Conservation (phyloP, 176 grass and related monocot species). For the Triticum monococcum region DNA sequence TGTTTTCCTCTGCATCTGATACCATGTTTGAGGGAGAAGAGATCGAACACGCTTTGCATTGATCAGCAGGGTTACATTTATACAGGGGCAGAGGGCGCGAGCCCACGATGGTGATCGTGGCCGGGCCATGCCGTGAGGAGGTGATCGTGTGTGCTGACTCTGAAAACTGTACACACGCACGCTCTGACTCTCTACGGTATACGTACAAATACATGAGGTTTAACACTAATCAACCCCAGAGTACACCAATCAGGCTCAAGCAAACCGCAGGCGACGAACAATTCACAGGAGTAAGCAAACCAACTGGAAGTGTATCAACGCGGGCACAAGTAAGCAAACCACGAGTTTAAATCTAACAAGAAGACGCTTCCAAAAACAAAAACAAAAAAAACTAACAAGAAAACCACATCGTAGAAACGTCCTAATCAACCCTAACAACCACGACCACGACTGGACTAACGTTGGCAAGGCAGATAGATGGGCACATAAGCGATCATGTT, state of each 20-base stretch:
- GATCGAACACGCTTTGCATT: too few relatives aligned
- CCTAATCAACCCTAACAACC: constrained; percentile 33
- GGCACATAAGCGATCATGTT: neutral
- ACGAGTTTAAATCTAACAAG: neutral
- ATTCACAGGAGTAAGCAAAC: neutral
- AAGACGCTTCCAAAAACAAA: too few relatives aligned
- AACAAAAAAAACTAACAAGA: neutral
- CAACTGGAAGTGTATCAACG: constrained; percentile 19
- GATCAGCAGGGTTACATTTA: too few relatives aligned
- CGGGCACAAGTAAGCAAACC: neutral
- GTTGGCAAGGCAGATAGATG: neutral
- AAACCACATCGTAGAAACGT: constrained; percentile 26
- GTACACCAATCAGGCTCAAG: neutral
- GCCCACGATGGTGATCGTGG: too few relatives aligned
- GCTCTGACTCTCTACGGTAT: too few relatives aligned
- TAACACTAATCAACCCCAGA: neutral
- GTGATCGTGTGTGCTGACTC: too few relatives aligned
- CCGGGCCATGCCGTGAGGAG: too few relatives aligned
- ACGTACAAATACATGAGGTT: too few relatives aligned
- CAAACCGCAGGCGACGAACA: neutral
- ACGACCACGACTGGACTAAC: neutral
- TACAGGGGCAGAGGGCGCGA: too few relatives aligned
- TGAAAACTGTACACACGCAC: too few relatives aligned
- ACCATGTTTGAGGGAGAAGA: too few relatives aligned
- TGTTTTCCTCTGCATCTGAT: too few relatives aligned